A percentile compares a stretch with the other conserved stretches of the same genome.
phyloP scores from a whole-genome alignment of 2,329 filamentous ascomycete species.

The Cytospora piceae region DNA sequence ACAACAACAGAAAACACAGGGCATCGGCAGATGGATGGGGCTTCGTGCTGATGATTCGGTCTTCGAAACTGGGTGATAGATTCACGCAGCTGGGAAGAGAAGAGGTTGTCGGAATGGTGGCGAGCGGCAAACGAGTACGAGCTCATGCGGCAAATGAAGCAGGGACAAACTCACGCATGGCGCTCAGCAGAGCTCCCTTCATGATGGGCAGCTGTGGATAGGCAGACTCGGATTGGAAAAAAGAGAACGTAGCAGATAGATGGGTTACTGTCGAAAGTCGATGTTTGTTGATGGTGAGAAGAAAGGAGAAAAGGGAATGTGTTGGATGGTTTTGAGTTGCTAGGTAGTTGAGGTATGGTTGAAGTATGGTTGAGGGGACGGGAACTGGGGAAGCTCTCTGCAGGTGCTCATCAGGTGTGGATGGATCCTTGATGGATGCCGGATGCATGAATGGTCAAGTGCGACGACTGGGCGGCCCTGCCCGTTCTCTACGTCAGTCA shows the following conservation, averaged over 20 bases:
- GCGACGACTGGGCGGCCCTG: slow-evolving; percentile 10
- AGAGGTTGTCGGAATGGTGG: slow-evolving; percentile 9
- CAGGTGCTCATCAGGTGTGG: slow-evolving; percentile 16
- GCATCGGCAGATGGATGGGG: background rate
- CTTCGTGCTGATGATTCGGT: background rate
- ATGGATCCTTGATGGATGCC: slow-evolving; percentile 4
- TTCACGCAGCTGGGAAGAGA: background rate
- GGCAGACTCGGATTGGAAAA: background rate
- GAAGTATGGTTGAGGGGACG: slow-evolving; percentile 5
- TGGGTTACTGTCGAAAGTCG: background rate
- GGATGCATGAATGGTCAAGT: slow-evolving; percentile 13
- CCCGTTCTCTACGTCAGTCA: slow-evolving; percentile 21
- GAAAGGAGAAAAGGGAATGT: slow-evolving; percentile 10
- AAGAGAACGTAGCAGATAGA: slow-evolving; percentile 12
- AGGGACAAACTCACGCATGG: slow-evolving; percentile 28
- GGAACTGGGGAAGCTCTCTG: slow-evolving; percentile 26
- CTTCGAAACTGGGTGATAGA: background rate
- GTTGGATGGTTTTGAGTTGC: slow-evolving; percentile 15
- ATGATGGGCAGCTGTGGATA: slow-evolving; percentile 58
- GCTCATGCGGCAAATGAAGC: slow-evolving; percentile 20
- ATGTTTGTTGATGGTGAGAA: slow-evolving; percentile 13
- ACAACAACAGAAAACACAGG: slow-evolving; percentile 59
- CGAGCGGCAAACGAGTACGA: background rate
- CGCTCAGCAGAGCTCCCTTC: slow-evolving; percentile 83
- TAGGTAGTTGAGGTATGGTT: slow-evolving; percentile 13